phyloP scores from a whole-genome alignment of 371 early-diverging fungal species.

The Apophysomyces trapeziformis region DNA sequence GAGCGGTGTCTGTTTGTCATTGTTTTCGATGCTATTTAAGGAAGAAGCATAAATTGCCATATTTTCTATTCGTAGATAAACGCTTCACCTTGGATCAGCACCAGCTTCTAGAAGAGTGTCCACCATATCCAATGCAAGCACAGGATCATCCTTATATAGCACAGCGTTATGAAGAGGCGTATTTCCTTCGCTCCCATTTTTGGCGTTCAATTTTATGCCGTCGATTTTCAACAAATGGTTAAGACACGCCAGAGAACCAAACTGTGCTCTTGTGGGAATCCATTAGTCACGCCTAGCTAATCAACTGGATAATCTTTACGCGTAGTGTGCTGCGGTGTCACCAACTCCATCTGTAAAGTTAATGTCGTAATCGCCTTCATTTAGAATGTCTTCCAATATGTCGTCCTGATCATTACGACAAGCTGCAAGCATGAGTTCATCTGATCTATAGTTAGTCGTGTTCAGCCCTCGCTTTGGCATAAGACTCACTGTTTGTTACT shows the following conservation, averaged over 20 bases:
- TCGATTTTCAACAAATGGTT: constrained; percentile 51
- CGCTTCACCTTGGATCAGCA: constrained; percentile 54
- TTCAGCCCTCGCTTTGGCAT: neutral
- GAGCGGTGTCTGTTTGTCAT: constrained; percentile 14
- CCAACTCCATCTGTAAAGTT: constrained; percentile 66
- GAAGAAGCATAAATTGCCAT: neutral
- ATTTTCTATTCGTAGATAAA: neutral
- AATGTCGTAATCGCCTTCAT: constrained; percentile 47
- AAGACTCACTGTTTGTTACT: neutral
- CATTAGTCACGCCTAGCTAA: neutral
- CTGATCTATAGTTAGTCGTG: constrained; percentile 23
- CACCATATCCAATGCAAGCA: constrained; percentile 58
- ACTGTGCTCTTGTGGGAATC: constrained; percentile 50
- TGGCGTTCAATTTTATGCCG: constrained; percentile 51
- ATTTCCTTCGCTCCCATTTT: constrained; percentile 56
- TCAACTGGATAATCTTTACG: constrained; percentile 43
- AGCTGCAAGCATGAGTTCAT: constrained; percentile 63
- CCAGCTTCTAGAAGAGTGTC: constrained; percentile 56
- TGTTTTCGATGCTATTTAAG: constrained; percentile 22
- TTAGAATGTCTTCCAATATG: constrained; percentile 51
- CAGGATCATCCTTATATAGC: constrained; percentile 53
- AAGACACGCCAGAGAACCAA: constrained; percentile 61
- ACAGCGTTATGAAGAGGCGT: constrained; percentile 73
- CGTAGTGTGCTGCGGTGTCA: constrained; percentile 67
- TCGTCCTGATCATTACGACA: constrained; percentile 67